These are phyloP conservation scores for Eutrema yunnanense DNA, from an alignment of 345 rosid species.

Conservation along the genomic window DNA sequence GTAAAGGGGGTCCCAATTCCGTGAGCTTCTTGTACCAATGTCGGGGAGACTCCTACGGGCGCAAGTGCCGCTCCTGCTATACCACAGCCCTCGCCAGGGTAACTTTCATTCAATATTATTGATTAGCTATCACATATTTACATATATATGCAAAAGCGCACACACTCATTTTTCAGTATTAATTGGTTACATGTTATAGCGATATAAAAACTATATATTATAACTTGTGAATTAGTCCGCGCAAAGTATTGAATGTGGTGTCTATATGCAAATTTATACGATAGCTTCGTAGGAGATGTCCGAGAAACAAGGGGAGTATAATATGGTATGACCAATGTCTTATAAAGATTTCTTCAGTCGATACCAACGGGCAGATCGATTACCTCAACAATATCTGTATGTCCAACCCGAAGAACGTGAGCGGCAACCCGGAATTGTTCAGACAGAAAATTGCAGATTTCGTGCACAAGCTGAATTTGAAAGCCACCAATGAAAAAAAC, in stretches of 20 bases:
- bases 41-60: not conserved
- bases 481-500: not conserved
- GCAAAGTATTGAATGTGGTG: not conserved
- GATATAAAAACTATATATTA: no score
- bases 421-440: no score
- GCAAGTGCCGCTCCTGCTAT: not conserved
- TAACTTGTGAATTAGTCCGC: no score
- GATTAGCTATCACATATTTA: no score
- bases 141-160: no score
- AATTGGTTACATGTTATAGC: no score
- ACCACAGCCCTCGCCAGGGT: not conserved
- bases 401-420: not conserved
- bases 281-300: not conserved
- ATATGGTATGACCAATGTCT: conserved; percentile 49
- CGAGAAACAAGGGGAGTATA: no score
- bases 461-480: not conserved
- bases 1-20: not conserved
- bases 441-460: not conserved
- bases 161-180: no score
- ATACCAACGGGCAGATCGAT: conserved; percentile 39
- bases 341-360: conserved; percentile 30
- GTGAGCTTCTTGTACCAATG: not conserved
- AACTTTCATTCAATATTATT: not conserved
- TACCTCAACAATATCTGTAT: not conserved
- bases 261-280: not conserved